Base-by-base conservation (phyloP, 306 rosid species). In the Hippophae tibetana region DNA sequence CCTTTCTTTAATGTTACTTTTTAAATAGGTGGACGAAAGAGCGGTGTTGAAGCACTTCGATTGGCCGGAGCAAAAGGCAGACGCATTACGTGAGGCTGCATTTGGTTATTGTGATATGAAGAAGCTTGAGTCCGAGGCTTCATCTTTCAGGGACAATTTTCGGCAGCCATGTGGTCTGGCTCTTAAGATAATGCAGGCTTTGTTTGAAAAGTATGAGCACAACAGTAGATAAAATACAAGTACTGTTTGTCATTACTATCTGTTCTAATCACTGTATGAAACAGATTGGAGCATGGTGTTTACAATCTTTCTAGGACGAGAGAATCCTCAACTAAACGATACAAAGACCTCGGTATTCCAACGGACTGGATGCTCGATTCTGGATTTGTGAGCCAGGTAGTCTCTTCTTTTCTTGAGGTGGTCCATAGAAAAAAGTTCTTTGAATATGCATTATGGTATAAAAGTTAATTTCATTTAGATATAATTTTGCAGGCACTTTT, bases 51-150 rank as follows among this genome's bases (percentile, higher is more conserved):
- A 93, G 66, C 99, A 93, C 78, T 93, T 93, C 25, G 72, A 93
- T 10, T 93, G 99, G 99, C 99, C 99, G 2, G 99, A 93, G 83
- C 84, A 86, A 42, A 93, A 93, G 67, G 99, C 99, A 0, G 99
- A 93, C 44, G 94, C 95, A 0, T 72, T 93, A 65, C 85, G 99
- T 3, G 99, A 93, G 80, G 99, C 99, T 55, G 99, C 99, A 11
- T 93, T 93, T 25, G 99, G 85, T 13, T 88, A 86, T 59, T 79
- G 84, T 58, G 99, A 93, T 77, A 62, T 93, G 48, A 93, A 93
- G 90, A 93, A 93, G 85, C 78, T 93, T 3, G 90, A 65, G 68
- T 75, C 84, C 3, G 99, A 88, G 74, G 97, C 95, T 10, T 75
- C 86, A 2, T 86, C 85, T 23, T 86, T 93, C 54, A 74, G 84